These are phyloP conservation scores for Botrytis fragariae DNA, from an alignment of 2,329 filamentous ascomycete species.

Conservation along the genomic window DNA sequence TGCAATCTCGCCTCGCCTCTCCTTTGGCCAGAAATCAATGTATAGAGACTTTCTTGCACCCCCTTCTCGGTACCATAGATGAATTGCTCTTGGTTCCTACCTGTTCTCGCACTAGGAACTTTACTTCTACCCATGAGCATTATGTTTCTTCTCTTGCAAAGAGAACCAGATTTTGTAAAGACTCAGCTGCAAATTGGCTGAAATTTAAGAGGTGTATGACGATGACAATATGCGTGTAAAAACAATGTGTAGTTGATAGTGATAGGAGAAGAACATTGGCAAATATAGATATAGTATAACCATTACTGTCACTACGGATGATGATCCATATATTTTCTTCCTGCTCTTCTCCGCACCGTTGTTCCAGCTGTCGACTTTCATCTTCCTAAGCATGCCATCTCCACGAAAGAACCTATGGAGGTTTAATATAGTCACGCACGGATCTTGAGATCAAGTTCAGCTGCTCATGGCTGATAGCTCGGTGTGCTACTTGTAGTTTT, in stretches of 20 bases:
- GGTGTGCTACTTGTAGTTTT: background rate
- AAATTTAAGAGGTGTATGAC: too few relatives aligned
- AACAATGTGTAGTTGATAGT: background rate
- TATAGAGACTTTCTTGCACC: background rate
- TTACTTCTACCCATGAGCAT: too few relatives aligned
- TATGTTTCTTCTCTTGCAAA: too few relatives aligned
- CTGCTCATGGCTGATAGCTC: background rate
- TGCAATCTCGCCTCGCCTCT: background rate
- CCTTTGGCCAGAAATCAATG: background rate
- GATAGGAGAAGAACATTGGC: background rate
- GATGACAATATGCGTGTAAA: background rate
- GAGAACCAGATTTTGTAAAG: too few relatives aligned
- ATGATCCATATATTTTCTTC: background rate
- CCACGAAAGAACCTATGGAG: background rate
- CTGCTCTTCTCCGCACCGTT: background rate
- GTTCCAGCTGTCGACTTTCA: background rate
- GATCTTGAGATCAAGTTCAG: background rate
- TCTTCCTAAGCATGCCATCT: background rate
- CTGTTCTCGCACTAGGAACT: background rate
- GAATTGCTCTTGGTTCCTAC: background rate
- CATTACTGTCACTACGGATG: background rate
- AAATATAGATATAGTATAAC: background rate
- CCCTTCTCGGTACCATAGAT: background rate
- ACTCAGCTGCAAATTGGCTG: background rate
- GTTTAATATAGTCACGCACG: background rate